phyloP scores from a whole-genome alignment of 2,329 filamentous ascomycete genomes.

The Aphanocladium album region DNA sequence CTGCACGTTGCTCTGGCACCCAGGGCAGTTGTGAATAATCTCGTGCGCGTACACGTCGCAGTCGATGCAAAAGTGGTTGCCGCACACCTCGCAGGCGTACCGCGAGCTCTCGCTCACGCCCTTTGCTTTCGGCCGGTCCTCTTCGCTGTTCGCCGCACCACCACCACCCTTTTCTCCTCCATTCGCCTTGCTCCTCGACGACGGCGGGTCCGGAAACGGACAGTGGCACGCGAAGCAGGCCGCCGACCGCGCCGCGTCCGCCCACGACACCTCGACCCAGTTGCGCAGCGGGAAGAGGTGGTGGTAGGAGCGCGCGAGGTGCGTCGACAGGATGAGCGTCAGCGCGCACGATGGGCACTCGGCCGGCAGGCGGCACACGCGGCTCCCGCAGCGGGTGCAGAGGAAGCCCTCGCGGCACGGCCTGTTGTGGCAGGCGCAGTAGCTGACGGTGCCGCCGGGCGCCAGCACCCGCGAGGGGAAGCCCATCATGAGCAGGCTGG shows the following conservation, averaged over 20 bases:
- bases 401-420: slow-evolving; percentile 80
- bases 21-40: slow-evolving; percentile 91
- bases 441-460: slow-evolving; percentile 56
- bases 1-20: slow-evolving; percentile 59
- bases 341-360: slow-evolving; percentile 89
- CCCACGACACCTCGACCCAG: slow-evolving; percentile 87
- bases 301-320: slow-evolving; percentile 88
- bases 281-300: slow-evolving; percentile 86
- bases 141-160: slow-evolving; percentile 6
- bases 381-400: slow-evolving; percentile 81
- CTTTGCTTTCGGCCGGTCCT: slow-evolving; percentile 33
- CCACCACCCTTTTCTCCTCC: slow-evolving; percentile 20
- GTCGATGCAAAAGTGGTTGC: slow-evolving; percentile 93
- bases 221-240: slow-evolving; percentile 76
- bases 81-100: slow-evolving; percentile 85
- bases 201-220: slow-evolving; percentile 56
- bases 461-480: slow-evolving; percentile 85
- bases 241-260: slow-evolving; percentile 54
- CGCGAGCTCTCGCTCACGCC: slow-evolving; percentile 79
- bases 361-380: slow-evolving; percentile 84
- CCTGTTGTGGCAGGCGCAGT: slow-evolving; percentile 87
- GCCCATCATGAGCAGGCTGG: slow-evolving; percentile 89
- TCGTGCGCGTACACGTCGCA: slow-evolving; percentile 96
- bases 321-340: slow-evolving; percentile 89
- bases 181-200: slow-evolving; percentile 11